Percentiles rank a stretch among this genome's conserved stretches.
These are phyloP conservation scores for Pleurotus tuber-regium DNA, from an alignment of 768 basidiomycete genomes.

Conservation along the genomic window DNA sequence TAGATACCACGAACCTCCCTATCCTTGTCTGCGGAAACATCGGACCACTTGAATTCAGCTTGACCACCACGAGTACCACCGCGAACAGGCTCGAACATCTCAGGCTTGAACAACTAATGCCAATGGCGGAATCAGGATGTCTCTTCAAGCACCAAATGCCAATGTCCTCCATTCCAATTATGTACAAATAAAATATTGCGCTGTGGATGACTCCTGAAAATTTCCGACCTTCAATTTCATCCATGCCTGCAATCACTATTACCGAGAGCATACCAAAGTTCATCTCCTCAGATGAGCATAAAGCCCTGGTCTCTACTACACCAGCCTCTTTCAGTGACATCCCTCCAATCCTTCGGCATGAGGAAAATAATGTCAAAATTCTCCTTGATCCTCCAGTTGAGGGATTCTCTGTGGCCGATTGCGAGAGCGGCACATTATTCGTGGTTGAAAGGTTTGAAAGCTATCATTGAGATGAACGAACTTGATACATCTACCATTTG, in stretches of 20 bases:
- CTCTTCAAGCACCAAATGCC: neutral
- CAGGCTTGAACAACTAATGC: neutral
- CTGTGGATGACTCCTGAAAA: neutral
- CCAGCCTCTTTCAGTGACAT: conserved; percentile 84
- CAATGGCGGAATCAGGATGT: neutral
- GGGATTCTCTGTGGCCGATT: conserved; percentile 52
- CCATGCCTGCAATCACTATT: conserved; percentile 38
- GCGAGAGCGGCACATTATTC: conserved; percentile 67
- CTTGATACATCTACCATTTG: neutral
- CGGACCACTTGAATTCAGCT: conserved; percentile 89
- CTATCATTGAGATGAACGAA: conserved; percentile 4
- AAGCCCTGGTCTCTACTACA: conserved; percentile 66
- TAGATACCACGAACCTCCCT: conserved; percentile 57
- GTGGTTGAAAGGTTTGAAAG: conserved; percentile 76
- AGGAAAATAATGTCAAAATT: conserved; percentile 68
- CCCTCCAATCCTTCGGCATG: conserved; percentile 76
- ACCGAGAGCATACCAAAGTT: conserved; percentile 36
- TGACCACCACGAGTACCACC: conserved; percentile 92
- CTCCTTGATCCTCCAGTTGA: conserved; percentile 66
- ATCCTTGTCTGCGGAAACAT: conserved; percentile 91
- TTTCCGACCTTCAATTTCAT: neutral
- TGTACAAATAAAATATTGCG: neutral
- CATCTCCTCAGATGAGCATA: conserved; percentile 62
- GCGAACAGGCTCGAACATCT: conserved; percentile 82
- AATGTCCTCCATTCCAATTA: neutral